Percentiles rank a stretch among this genome's conserved stretches.
These are phyloP conservation scores for Penicillium sp. DNA, from an alignment of 2,329 filamentous ascomycete genomes.

Conservation along the genomic window DNA sequence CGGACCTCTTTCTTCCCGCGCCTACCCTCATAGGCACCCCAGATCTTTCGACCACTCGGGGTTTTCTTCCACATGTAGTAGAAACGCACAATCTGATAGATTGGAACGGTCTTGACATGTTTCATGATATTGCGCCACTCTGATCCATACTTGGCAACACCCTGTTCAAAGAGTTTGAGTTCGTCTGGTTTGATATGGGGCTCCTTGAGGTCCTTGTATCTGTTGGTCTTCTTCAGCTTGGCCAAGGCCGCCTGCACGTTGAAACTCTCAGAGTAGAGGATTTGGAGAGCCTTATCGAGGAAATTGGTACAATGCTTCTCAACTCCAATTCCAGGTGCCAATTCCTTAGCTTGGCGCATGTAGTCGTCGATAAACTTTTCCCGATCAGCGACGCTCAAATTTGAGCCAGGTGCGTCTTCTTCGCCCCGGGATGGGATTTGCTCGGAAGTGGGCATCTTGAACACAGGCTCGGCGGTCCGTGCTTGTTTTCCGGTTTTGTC, in stretches of 20 bases:
- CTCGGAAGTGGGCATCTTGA: slow-evolving; percentile 68
- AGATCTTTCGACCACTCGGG: slow-evolving; percentile 78
- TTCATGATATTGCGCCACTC: slow-evolving; percentile 81
- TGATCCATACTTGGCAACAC: slow-evolving; percentile 84
- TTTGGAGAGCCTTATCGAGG: slow-evolving; percentile 76
- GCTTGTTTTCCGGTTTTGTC: slow-evolving; percentile 73
- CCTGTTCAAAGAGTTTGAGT: slow-evolving; percentile 88
- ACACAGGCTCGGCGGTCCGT: slow-evolving; percentile 74
- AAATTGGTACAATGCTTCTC: slow-evolving; percentile 80
- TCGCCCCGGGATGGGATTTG: slow-evolving; percentile 50
- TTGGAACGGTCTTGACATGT: slow-evolving; percentile 75
- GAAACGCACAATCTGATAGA: slow-evolving; percentile 81
- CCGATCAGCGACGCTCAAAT: slow-evolving; percentile 41
- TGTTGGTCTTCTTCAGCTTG: slow-evolving; percentile 68
- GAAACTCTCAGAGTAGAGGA: slow-evolving; percentile 72
- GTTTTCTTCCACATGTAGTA: slow-evolving; percentile 99
- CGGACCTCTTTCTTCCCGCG: slow-evolving; percentile 88
- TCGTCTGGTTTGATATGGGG: slow-evolving; percentile 78
- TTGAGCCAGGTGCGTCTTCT: slow-evolving; percentile 41
- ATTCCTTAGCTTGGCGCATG: slow-evolving; percentile 67
- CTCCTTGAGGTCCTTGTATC: slow-evolving; percentile 74
- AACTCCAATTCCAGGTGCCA: slow-evolving; percentile 70
- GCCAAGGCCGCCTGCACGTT: slow-evolving; percentile 70
- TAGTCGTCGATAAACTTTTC: slow-evolving; percentile 72
- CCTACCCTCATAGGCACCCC: slow-evolving; percentile 83